phyloP scores from a whole-genome alignment of 441 rosid species.

The Pelargonium exstipulatum region DNA sequence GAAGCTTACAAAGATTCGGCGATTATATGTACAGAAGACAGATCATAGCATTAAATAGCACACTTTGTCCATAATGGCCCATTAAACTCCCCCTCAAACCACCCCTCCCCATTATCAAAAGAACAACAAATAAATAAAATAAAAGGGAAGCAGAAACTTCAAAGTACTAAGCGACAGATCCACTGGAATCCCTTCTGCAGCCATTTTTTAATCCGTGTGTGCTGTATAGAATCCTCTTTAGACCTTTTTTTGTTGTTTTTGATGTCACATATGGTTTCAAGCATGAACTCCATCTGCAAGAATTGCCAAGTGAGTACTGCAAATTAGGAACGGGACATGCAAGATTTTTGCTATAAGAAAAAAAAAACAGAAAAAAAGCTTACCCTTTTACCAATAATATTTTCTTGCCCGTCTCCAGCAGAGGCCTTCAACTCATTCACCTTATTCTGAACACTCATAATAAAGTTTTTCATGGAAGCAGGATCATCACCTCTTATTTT shows the following conservation, averaged over 20 bases:
- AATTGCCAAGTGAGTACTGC: conserved; percentile 12
- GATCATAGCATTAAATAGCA: neutral
- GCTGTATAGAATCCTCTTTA: conserved; percentile 58
- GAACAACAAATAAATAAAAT: neutral
- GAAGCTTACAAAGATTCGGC: neutral
- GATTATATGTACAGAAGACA: neutral
- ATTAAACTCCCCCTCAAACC: neutral
- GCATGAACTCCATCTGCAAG: conserved; percentile 87
- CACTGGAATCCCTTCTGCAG: conserved; percentile 62
- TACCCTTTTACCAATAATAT: conserved; percentile 55
- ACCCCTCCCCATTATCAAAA: neutral
- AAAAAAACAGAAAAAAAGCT: conserved; percentile 18
- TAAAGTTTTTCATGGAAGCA: conserved; percentile 68
- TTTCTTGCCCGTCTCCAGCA: conserved; percentile 33
- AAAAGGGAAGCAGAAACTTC: too few relatives aligned
- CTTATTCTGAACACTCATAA: conserved; percentile 64
- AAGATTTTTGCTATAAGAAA: conserved; percentile 2
- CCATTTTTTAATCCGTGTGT: conserved; percentile 81
- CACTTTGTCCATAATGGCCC: neutral
- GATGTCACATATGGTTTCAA: conserved; percentile 76
- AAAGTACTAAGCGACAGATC: neutral
- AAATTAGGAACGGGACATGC: neutral
- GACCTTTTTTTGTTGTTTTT: conserved; percentile 81
- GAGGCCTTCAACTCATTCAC: conserved; percentile 61
- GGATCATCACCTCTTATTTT: conserved; percentile 89